Evolutionary conservation across 2,329 filamentous ascomycete genomes (phyloP).

Genomic region (Colletotrichum coccodes): DNA sequence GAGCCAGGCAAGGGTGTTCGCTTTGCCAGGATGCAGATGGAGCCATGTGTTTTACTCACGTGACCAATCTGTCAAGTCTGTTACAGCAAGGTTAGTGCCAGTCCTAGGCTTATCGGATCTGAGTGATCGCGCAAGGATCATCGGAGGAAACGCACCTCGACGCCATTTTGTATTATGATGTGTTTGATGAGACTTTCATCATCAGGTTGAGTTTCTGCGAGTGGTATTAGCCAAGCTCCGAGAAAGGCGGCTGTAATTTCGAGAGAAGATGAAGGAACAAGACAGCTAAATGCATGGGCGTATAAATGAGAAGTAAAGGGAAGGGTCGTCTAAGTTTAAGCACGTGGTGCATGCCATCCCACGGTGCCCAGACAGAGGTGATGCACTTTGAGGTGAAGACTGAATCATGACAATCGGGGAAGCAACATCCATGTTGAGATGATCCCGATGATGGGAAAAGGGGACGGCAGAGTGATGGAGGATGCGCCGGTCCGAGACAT

Average conservation of each 20-base stretch:
- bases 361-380: slow-evolving; percentile 28
- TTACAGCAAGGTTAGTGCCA: slow-evolving; percentile 41
- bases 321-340: slow-evolving; percentile 16
- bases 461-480: background rate
- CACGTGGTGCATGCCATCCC: slow-evolving; percentile 28
- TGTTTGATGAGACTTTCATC: slow-evolving; percentile 35
- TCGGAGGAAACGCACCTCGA: slow-evolving; percentile 56
- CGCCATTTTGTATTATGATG: slow-evolving; percentile 60
- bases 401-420: slow-evolving; percentile 25
- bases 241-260: background rate
- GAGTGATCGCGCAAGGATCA: slow-evolving; percentile 4
- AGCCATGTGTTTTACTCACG: slow-evolving; percentile 67
- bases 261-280: background rate
- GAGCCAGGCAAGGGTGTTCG: background rate
- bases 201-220: slow-evolving; percentile 24
- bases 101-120: slow-evolving; percentile 36
- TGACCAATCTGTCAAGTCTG: slow-evolving; percentile 87
- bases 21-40: background rate
- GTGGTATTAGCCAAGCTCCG: slow-evolving; percentile 1
- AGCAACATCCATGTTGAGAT: slow-evolving; percentile 1
- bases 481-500: background rate
- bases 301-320: slow-evolving; percentile 5
- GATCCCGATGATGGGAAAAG: slow-evolving; percentile 4
- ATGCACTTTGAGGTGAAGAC: slow-evolving; percentile 21
- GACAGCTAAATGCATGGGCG: background rate